These are phyloP conservation scores for Amphirosellinia nigrospora DNA, from an alignment of 495 filamentous ascomycete genomes.

Conservation along the genomic window DNA sequence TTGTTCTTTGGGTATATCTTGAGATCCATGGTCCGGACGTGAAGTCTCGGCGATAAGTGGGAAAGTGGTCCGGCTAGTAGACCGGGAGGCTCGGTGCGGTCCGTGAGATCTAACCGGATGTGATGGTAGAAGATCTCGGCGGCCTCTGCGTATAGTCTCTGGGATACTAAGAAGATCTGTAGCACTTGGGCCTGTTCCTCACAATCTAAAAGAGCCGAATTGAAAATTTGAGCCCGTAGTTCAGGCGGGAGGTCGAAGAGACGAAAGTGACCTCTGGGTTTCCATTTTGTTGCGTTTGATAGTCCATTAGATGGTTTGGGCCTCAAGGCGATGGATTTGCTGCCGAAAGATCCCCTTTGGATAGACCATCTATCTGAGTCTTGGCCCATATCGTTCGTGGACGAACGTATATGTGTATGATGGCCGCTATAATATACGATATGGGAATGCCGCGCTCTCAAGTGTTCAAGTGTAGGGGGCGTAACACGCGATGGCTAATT, in stretches of 20 bases:
- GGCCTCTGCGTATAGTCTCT: conserved; percentile 33
- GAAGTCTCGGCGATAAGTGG: conserved; percentile 28
- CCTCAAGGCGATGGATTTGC: conserved; percentile 32
- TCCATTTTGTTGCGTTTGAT: conserved; percentile 14
- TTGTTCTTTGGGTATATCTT: conserved; percentile 29
- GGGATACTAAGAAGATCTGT: conserved; percentile 31
- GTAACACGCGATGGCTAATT: background rate
- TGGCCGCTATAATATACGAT: background rate
- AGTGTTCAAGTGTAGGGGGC: too few relatives aligned
- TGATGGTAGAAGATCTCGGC: conserved; percentile 37
- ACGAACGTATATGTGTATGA: background rate
- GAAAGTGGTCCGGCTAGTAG: conserved; percentile 30
- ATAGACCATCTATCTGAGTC: background rate
- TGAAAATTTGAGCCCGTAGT: conserved; percentile 33
- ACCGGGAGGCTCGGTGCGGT: conserved; percentile 19
- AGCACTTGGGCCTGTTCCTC: conserved; percentile 27
- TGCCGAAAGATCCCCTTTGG: conserved; percentile 27
- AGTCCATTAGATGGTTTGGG: conserved; percentile 19
- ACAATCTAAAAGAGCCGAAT: conserved; percentile 23
- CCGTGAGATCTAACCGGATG: conserved; percentile 29
- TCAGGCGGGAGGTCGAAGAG: conserved; percentile 41
- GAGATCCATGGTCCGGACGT: conserved; percentile 31
- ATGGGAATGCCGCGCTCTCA: background rate
- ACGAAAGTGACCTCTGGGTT: conserved; percentile 33
- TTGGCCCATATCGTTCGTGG: background rate